Conservation (phyloP, 331 rosid species). For the Quercus lobata region DNA sequence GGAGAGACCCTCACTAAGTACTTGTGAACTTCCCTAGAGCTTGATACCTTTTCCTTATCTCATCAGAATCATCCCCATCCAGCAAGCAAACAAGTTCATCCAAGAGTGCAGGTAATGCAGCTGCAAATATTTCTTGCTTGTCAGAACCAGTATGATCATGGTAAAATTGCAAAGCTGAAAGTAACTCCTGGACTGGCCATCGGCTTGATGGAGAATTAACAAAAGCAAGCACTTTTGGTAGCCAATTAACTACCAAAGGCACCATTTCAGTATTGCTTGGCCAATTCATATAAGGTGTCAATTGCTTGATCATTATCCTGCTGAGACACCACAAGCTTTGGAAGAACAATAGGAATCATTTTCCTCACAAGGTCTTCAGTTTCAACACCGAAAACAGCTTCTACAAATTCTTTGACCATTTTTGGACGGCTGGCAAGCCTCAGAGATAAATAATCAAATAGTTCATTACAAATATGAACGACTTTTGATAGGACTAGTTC, state of each 20-base stretch:
- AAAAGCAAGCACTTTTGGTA: conserved; percentile 93
- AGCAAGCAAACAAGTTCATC: conserved; percentile 90
- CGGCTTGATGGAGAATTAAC: conserved; percentile 71
- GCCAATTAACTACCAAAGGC: conserved; percentile 59
- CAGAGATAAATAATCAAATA: conserved; percentile 68
- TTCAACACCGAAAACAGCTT: conserved; percentile 78
- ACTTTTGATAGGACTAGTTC: conserved; percentile 56
- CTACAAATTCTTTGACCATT: conserved; percentile 82
- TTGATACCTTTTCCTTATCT: conserved; percentile 70
- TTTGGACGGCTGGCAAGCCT: conserved; percentile 60
- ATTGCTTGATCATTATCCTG: conserved; percentile 65
- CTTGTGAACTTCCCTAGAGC: not conserved
- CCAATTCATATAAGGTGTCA: conserved; percentile 68
- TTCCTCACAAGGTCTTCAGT: conserved; percentile 62
- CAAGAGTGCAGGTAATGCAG: conserved; percentile 81
- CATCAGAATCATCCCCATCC: conserved; percentile 69
- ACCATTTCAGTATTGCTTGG: conserved; percentile 68
- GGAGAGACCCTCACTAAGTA: conserved; percentile 59
- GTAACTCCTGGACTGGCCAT: conserved; percentile 43
- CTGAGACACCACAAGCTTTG: conserved; percentile 85
- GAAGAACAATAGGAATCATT: conserved; percentile 89
- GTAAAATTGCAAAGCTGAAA: conserved; percentile 79
- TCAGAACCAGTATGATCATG: conserved; percentile 58
- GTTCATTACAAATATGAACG: conserved; percentile 66
- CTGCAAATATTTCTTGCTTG: conserved; percentile 76